phyloP scores from a whole-genome alignment of 2,329 filamentous ascomycete genomes.

The Talaromyces verruculosus region DNA sequence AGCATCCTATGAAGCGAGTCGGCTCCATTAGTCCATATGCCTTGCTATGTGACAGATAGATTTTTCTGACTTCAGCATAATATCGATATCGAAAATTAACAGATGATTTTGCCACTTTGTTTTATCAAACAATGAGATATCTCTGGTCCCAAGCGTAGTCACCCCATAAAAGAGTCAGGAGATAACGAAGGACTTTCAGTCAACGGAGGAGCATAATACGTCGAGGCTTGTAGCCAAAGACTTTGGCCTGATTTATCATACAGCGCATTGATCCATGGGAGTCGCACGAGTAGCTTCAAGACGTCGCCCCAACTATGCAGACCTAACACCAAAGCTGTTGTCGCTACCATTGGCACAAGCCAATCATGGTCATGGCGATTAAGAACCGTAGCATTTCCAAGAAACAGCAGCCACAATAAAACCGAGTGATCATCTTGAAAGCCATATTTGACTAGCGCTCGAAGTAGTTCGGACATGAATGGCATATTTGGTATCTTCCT shows the following conservation, averaged over 20 bases:
- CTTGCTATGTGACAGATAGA: background rate
- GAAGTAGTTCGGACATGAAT: constrained; percentile 11
- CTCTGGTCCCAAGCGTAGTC: background rate
- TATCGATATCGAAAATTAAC: background rate
- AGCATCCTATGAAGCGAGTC: background rate
- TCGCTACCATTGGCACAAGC: constrained; percentile 14
- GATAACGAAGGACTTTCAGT: no score
- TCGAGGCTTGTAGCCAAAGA: constrained; percentile 14
- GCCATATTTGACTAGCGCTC: background rate
- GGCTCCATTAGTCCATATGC: background rate
- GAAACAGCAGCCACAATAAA: constrained; percentile 20
- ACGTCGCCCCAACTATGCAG: constrained; percentile 16
- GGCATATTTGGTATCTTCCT: constrained; percentile 17
- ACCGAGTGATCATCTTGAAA: constrained; percentile 1
- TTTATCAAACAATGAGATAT: background rate
- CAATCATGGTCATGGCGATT: constrained; percentile 10
- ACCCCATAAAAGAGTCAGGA: no score
- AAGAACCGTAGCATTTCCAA: constrained; percentile 15
- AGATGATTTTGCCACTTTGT: background rate
- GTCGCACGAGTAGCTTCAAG: background rate
- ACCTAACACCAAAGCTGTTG: background rate
- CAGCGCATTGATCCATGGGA: constrained; percentile 18
- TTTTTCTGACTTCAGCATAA: background rate
- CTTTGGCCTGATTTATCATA: constrained; percentile 10
- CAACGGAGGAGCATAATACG: background rate